Conservation (phyloP, 225 moss, liverwort and hornwort genomes). For the Climacium dendroides region DNA sequence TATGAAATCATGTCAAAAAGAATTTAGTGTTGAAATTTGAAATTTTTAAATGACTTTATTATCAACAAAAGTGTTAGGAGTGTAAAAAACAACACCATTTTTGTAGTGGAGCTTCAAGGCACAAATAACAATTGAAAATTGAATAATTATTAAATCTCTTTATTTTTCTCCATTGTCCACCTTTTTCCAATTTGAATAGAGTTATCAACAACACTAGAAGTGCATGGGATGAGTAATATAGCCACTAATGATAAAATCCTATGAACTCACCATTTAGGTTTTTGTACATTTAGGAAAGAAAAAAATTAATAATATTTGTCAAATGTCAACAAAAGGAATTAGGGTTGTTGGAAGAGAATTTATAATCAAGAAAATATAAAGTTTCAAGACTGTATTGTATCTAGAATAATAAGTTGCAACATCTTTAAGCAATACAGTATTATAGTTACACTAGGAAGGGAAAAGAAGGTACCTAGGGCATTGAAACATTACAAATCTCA, state of each 20-base stretch:
- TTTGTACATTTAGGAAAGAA: background rate
- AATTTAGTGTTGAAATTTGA: rapidly evolving
- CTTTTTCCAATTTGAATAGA: background rate
- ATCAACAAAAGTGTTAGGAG: background rate
- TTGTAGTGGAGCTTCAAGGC: background rate
- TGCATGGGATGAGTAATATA: background rate
- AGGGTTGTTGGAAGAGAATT: background rate
- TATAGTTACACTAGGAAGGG: too few relatives aligned
- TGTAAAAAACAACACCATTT: background rate
- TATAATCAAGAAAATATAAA: too few relatives aligned
- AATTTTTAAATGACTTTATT: background rate
- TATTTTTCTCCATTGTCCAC: background rate
- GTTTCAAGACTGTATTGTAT: background rate
- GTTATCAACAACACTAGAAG: background rate
- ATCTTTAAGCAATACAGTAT: background rate
- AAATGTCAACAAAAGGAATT: too few relatives aligned
- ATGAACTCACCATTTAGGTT: rapidly evolving
- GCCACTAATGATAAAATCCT: background rate
- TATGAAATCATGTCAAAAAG: rapidly evolving
- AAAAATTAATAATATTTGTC: background rate
- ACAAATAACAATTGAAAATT: background rate
- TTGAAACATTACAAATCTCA: background rate
- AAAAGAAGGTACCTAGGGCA: background rate
- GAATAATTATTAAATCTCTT: background rate
- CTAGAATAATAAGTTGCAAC: background rate